Percentiles rank a stretch among this genome's conserved stretches.
Conservation (phyloP, 1,284 basidiomycete genomes). For the Retiboletus flavoniger region DNA sequence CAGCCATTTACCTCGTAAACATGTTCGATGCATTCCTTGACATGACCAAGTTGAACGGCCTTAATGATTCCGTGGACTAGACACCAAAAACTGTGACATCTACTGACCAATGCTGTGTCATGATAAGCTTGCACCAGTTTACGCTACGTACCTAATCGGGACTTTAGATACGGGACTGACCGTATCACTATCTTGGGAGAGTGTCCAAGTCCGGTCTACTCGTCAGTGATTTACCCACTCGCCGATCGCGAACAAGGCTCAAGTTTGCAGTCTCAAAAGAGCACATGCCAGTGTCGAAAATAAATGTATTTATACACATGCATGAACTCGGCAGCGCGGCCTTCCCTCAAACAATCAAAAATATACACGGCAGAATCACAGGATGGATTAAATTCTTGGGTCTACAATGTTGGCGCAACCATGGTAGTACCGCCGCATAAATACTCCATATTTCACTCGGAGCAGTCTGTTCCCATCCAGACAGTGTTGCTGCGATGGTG, state of each 20-base stretch:
- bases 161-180: too few species aligned
- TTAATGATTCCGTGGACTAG: too few species aligned
- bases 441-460: background rate
- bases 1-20: too few species aligned
- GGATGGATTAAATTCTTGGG: too few species aligned
- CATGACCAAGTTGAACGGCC: too few species aligned
- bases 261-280: background rate
- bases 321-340: background rate
- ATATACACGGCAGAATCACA: background rate
- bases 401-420: background rate
- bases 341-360: constrained; percentile 2
- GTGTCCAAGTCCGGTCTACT: too few species aligned
- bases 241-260: background rate
- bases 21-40: too few species aligned
- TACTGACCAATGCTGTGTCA: too few species aligned
- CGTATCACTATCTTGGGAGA: too few species aligned
- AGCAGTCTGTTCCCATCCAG: background rate
- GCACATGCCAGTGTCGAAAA: background rate
- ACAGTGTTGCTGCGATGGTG: constrained; percentile 13
- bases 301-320: background rate
- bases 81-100: too few species aligned
- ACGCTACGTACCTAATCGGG: too few species aligned
- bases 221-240: background rate
- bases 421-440: background rate
- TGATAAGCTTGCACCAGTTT: too few species aligned